Evolutionary conservation across 352 stramenopile species (phyloP), one percentile per base, ranked within the genome.

Genomic region (Phytophthora tentaculata): DNA sequence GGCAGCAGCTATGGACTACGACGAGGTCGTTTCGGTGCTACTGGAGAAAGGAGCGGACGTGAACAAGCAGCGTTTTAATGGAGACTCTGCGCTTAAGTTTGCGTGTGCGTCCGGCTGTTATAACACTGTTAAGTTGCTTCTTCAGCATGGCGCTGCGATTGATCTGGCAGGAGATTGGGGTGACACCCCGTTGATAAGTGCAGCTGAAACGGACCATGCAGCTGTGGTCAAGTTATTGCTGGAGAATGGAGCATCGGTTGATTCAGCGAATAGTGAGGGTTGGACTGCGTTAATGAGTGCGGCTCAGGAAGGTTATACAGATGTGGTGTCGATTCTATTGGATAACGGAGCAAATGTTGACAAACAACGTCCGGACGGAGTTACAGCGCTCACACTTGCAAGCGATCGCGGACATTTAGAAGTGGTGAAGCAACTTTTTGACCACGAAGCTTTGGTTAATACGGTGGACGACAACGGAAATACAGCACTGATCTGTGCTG

Each of bases 141-240:
- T 71, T 14, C n/a, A 66, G 1, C 12, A 61, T 35, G 56, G 56
- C 2, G 63, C 63, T 13, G 56, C 29, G 4, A n/a, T 66, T 39
- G 56, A 71, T 29, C 37, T 54, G 12, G 56, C 37, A 14, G 19
- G 52, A 14, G 14, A 61, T 16, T n/a, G 16, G n/a, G 63, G 29
- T 7, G 26, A 39, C 12, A 59, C 39, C 7, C 49, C 63, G 8
- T 32, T 71, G 13, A 43, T 68, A 12, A 32, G 10, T 43, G 61
- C 61, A 23, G 29, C 43, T 35, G 32, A 32, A 26, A 49, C 20
- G 7, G 61, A 17, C 5, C 41, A 56, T 49, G 22, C 28, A n/a
- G 29, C 39, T 23, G 14, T 68, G 24, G 43, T 68, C 17, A 32
- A 43, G 5, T 19, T 62, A 28, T 22, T 68, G 20, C 28, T 52